Conservation (phyloP, 2,329 filamentous ascomycete genomes). For the Graphilbum fragrans region DNA sequence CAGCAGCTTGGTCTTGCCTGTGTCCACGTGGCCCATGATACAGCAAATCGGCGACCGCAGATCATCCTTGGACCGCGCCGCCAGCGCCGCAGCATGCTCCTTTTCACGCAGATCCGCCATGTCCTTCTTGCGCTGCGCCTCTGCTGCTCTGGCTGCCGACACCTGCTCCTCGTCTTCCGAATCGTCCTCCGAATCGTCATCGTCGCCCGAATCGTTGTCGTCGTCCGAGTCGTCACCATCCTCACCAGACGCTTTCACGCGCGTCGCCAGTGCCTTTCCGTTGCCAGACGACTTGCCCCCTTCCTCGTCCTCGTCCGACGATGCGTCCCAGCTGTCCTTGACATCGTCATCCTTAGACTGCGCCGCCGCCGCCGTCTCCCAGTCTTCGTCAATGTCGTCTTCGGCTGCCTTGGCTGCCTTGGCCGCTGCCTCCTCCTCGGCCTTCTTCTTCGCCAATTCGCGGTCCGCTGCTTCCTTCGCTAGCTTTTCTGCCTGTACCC, state of each 20-base stretch:
- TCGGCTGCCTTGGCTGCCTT: constrained; percentile 37
- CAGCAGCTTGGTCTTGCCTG: constrained; percentile 96
- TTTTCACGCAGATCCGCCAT: constrained; percentile 80
- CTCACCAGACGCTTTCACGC: constrained; percentile 15
- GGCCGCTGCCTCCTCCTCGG: constrained; percentile 41
- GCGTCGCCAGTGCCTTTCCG: not conserved
- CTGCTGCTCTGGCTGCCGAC: constrained; percentile 60
- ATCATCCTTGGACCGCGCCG: constrained; percentile 84
- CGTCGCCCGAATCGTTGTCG: constrained; percentile 4
- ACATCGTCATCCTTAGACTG: constrained; percentile 51
- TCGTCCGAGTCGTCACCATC: constrained; percentile 19
- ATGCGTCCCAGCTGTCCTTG: constrained; percentile 93
- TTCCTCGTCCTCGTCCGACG: constrained; percentile 57
- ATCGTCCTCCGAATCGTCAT: constrained; percentile 26
- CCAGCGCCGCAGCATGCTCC: constrained; percentile 82
- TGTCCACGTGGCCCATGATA: constrained; percentile 99
- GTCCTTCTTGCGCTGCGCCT: constrained; percentile 72
- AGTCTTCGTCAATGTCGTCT: constrained; percentile 64
- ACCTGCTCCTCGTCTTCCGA: constrained; percentile 60
- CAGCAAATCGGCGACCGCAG: constrained; percentile 97
- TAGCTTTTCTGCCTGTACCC: constrained; percentile 53
- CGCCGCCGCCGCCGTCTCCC: constrained; percentile 74
- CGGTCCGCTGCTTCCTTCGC: constrained; percentile 51
- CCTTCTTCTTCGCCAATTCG: constrained; percentile 39
- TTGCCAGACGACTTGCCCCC: constrained; percentile 17